These are phyloP conservation scores for Apiosordaria backusii DNA, from an alignment of 495 filamentous ascomycete genomes.

Conservation along the genomic window DNA sequence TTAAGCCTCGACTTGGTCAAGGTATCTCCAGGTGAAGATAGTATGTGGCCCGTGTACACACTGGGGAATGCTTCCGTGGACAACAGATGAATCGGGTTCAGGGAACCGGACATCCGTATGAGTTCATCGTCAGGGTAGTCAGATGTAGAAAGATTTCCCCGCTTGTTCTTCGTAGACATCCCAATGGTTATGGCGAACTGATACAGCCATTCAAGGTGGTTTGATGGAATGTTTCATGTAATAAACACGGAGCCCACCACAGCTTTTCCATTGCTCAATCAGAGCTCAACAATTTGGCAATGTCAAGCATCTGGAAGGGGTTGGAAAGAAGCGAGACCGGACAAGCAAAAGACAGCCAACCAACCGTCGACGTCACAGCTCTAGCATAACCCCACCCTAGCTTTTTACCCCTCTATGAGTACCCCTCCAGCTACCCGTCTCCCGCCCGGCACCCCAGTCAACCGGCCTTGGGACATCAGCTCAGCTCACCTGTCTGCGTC, in stretches of 20 bases:
- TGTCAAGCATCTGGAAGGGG: neutral
- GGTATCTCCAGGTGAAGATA: no score
- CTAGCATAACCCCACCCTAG: constrained; percentile 19
- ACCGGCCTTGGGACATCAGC: constrained; percentile 10
- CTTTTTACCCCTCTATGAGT: constrained; percentile 15
- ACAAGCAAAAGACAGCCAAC: constrained; percentile 23
- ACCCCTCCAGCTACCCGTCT: constrained; percentile 25
- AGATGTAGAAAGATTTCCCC: no score
- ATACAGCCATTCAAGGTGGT: no score
- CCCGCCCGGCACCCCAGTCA: neutral
- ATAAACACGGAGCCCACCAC: no score
- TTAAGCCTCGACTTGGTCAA: no score
- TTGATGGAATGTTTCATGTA: no score
- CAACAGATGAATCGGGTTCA: neutral
- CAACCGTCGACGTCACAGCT: constrained; percentile 34
- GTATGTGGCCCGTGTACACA: neutral
- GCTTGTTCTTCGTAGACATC: no score
- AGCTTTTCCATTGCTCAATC: constrained; percentile 4
- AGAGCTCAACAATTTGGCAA: neutral
- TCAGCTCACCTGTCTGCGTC: constrained; percentile 29
- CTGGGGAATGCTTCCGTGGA: neutral
- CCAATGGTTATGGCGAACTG: no score
- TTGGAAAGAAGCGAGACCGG: neutral
- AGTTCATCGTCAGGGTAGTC: no score
- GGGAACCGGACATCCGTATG: neutral